Evolutionary conservation across 2,329 filamentous ascomycete genomes (phyloP).

Genomic region (Arthrocladium fulminans): DNA sequence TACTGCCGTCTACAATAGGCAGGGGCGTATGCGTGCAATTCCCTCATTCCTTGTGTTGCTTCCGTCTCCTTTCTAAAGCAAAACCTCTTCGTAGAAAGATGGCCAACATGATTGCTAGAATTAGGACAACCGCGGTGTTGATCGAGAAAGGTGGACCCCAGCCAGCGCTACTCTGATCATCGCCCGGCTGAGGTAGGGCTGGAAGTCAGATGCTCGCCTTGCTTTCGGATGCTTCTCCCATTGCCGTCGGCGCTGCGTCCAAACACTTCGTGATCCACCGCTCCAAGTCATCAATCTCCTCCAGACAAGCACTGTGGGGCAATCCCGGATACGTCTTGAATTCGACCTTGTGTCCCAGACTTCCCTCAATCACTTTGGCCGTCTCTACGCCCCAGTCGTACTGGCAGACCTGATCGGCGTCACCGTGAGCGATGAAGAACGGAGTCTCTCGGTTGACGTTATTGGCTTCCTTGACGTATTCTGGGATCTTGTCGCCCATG

Average conservation of each 20-base stretch:
- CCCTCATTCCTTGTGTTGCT: too few relatives aligned
- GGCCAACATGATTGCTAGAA: too few relatives aligned
- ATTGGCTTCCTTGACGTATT: constrained; percentile 42
- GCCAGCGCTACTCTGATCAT: too few relatives aligned
- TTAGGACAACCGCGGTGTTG: too few relatives aligned
- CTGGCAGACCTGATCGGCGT: constrained; percentile 62
- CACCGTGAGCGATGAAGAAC: constrained; percentile 85
- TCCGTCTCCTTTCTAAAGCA: too few relatives aligned
- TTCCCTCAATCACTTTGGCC: constrained; percentile 56
- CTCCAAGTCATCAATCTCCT: constrained; percentile 78
- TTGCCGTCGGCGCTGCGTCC: not conserved
- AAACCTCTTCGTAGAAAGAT: too few relatives aligned
- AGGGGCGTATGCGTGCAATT: too few relatives aligned
- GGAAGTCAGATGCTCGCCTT: constrained; percentile 4
- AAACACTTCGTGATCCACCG: constrained; percentile 43
- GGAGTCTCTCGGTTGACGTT: constrained; percentile 65
- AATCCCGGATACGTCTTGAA: constrained; percentile 72
- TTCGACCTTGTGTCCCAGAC: constrained; percentile 62
- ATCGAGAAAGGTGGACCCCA: too few relatives aligned
- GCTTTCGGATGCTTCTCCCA: not conserved
- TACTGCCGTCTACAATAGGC: too few relatives aligned
- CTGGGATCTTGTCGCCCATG: constrained; percentile 56
- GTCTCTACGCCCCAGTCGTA: constrained; percentile 61
- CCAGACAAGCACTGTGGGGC: constrained; percentile 63
- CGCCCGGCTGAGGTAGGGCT: too few relatives aligned